Percentiles rank a stretch among this genome's conserved stretches.
These are phyloP conservation scores for Paecilomyces sp. DNA, from an alignment of 2,329 filamentous ascomycete species.

Conservation along the genomic window DNA sequence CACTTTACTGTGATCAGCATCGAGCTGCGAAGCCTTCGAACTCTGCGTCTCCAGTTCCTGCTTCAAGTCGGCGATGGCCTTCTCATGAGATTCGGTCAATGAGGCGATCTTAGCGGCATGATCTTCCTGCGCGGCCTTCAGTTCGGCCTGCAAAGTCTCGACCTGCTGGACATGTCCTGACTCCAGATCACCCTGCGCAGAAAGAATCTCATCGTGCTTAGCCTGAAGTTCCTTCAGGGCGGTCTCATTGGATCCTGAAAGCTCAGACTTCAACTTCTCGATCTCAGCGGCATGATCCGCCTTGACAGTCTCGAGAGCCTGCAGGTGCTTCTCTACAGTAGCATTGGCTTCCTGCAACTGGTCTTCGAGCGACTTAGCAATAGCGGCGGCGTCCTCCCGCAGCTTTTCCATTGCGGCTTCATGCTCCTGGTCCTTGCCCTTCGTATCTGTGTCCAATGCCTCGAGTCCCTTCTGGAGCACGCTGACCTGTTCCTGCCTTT, in stretches of 20 bases:
- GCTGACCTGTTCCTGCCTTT: slow-evolving; percentile 29
- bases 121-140: slow-evolving; percentile 18
- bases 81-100: slow-evolving; percentile 19
- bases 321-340: slow-evolving; percentile 25
- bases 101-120: slow-evolving; percentile 21
- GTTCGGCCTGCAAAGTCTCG: slow-evolving; percentile 16
- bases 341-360: slow-evolving; percentile 20
- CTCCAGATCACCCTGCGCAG: slow-evolving; percentile 21
- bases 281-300: slow-evolving; percentile 27
- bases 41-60: slow-evolving; percentile 30
- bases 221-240: slow-evolving; percentile 24
- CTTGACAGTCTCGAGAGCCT: slow-evolving; percentile 26
- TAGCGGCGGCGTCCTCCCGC: slow-evolving; percentile 25
- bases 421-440: slow-evolving; percentile 30
- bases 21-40: slow-evolving; percentile 27
- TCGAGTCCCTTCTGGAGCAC: slow-evolving; percentile 30
- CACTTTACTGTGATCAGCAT: slow-evolving; percentile 31
- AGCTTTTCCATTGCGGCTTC: slow-evolving; percentile 25
- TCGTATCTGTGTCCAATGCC: slow-evolving; percentile 27
- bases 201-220: slow-evolving; percentile 25
- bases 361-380: slow-evolving; percentile 26
- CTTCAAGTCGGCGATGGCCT: slow-evolving; percentile 24
- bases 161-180: slow-evolving; percentile 23
- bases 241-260: slow-evolving; percentile 22
- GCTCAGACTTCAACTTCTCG: slow-evolving; percentile 10